A percentile compares a stretch with the other conserved stretches of the same genome.
Evolutionary conservation across 1,284 basidiomycete species (phyloP).

Genomic region (Meripilus lineatus): DNA sequence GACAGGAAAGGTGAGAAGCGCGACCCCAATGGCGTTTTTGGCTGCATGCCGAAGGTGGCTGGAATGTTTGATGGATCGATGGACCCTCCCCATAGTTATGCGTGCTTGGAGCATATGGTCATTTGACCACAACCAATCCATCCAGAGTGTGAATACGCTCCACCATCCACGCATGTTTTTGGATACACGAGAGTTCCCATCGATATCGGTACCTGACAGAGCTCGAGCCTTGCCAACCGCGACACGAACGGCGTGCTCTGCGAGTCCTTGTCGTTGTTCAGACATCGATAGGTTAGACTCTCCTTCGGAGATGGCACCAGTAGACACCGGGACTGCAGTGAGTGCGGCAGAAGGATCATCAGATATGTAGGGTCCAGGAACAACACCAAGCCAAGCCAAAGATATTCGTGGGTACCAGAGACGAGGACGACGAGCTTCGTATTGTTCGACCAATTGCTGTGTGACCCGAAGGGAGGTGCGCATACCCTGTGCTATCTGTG

Average conservation of each 20-base stretch:
- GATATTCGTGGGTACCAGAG: slow-evolving; percentile 43
- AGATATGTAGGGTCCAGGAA: slow-evolving; percentile 33
- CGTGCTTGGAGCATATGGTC: slow-evolving; percentile 28
- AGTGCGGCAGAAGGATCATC: slow-evolving; percentile 31
- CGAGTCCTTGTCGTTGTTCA: slow-evolving; percentile 1
- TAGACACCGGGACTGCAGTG: neutral
- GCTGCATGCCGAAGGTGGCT: slow-evolving; percentile 40
- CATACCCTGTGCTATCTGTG: slow-evolving; percentile 43
- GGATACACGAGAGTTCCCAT: neutral
- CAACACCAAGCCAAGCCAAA: slow-evolving; percentile 43
- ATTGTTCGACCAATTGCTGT: slow-evolving; percentile 28
- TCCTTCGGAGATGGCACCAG: neutral
- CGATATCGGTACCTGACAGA: too few species aligned
- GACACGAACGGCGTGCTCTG: neutral
- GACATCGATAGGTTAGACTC: neutral
- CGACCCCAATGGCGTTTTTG: slow-evolving; percentile 44
- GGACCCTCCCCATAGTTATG: slow-evolving; percentile 29
- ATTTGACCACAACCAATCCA: slow-evolving; percentile 30
- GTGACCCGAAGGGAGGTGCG: slow-evolving; percentile 32
- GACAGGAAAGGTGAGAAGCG: slow-evolving; percentile 38
- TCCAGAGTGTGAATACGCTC: slow-evolving; percentile 9
- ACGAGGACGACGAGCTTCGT: slow-evolving; percentile 31
- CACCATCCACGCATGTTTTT: slow-evolving; percentile 5
- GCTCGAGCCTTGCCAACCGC: neutral
- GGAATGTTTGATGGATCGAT: slow-evolving; percentile 33